A percentile compares a stretch with the other conserved stretches of the same genome.
phyloP scores from a whole-genome alignment of 2,329 filamentous ascomycete genomes.

The Monosporascus sp. region DNA sequence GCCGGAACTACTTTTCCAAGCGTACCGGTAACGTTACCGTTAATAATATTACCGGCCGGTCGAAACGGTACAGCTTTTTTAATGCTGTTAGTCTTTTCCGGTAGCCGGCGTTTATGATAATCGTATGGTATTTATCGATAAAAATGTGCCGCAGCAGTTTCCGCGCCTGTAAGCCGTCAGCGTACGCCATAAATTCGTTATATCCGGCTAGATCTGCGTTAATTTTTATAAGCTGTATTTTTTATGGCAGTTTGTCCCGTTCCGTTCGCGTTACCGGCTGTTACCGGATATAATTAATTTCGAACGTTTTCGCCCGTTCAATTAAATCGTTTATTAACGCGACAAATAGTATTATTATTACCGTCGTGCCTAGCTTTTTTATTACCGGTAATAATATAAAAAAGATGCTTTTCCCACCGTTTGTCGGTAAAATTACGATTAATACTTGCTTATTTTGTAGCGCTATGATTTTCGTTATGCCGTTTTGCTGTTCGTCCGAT shows the following conservation, averaged over 20 bases:
- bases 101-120: background rate
- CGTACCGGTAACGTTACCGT: slow-evolving; percentile 1
- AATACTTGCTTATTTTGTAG: too few species aligned
- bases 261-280: background rate
- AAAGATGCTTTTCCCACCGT: too few species aligned
- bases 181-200: background rate
- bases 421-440: too few species aligned
- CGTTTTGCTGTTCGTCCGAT: too few species aligned
- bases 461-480: too few species aligned
- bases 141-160: background rate
- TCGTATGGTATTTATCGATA: slow-evolving; percentile 1
- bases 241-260: background rate
- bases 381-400: too few species aligned
- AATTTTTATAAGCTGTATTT: background rate
- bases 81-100: accelerated
- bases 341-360: too few species aligned
- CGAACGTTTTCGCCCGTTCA: background rate
- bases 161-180: background rate
- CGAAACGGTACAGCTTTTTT: background rate
- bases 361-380: too few species aligned
- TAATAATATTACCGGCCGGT: background rate
- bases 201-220: background rate
- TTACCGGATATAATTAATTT: background rate
- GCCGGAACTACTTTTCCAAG: background rate
- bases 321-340: too few species aligned